Evolutionary conservation across 2,329 filamentous ascomycete genomes (phyloP), one percentile per base, ranked within the genome.

Genomic region (Orbilia brochopaga): DNA sequence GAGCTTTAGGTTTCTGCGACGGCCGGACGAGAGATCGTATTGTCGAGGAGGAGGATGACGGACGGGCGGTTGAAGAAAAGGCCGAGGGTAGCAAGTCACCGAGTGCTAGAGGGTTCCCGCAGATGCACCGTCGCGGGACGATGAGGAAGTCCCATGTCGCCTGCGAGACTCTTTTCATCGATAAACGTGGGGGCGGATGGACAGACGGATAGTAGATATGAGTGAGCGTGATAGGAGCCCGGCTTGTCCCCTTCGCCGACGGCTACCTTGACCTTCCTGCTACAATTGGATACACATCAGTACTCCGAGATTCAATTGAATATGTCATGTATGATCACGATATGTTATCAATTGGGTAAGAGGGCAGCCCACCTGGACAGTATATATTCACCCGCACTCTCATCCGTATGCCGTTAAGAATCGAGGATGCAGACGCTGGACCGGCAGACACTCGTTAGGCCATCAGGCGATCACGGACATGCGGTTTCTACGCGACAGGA

Each of bases 131-230:
- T 40, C 66, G 66, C 44, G 66, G 66, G 66, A 70, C 66, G 54
- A 58, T 35, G 66, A 70, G 66, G 66, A 59, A 59, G 66, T 64
- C 66, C 66, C 66, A 70, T 70, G 53, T 63, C 59, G 66, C 58
- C 66, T 59, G 46, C 19, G 66, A 70, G 59, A 64, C 66, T 56
- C 66, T 70, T 60, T 59, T 70, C 66, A 70, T 70, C 66, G 66
- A 64, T 59, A 40, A 64, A 21, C 54, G 52, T 27, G 44, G 32
- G 57, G 17, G 50, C 30, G 15, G 40, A 51, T 19, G 21, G 52
- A 50, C 44, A 40, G 54, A 55, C 23, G 27, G 23, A 61, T 19
- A 27, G 37, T 44, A 30, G 46, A 40, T 42, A 40, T 55, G 42
- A 50, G 19, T 37, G 48, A n/a, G 19, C 51, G 24, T 19, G 58